These are phyloP conservation scores for Xylariaceae sp. DNA, from an alignment of 2,329 filamentous ascomycete species.

Conservation along the genomic window DNA sequence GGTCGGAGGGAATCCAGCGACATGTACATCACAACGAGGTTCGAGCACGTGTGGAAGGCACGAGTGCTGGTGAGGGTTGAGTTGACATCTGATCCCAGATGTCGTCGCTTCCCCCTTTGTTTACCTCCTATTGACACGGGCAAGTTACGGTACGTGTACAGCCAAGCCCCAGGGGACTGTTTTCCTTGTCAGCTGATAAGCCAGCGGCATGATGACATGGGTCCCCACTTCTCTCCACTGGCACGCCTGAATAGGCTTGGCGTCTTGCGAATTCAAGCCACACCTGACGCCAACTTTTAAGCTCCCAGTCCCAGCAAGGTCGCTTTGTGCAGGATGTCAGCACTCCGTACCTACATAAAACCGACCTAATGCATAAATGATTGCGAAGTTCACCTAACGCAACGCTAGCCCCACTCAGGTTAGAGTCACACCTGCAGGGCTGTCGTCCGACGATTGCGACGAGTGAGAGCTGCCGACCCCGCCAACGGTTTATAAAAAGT, in stretches of 20 bases:
- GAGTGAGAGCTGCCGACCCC: conserved; percentile 8
- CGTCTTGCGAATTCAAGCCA: not conserved
- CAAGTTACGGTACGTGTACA: not conserved
- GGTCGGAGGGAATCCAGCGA: not conserved
- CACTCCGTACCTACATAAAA: not conserved
- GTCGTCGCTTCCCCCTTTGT: not conserved
- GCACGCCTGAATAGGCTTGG: conserved; percentile 9
- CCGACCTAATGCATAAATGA: not conserved
- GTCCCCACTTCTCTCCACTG: not conserved
- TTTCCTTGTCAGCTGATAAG: conserved; percentile 6
- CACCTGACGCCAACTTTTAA: not conserved
- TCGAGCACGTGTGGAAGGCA: not conserved
- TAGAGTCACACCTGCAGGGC: not conserved
- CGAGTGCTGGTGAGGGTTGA: not conserved
- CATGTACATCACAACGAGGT: not conserved
- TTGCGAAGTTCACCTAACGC: not conserved
- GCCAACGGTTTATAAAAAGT: conserved; percentile 17
- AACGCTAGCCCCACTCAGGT: not conserved
- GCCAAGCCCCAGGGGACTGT: not conserved
- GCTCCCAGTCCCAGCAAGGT: no score
- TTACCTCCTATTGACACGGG: not conserved
- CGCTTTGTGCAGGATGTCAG: not conserved
- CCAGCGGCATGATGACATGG: conserved; percentile 9
- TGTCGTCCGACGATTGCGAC: not conserved
- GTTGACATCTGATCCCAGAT: not conserved